A percentile compares a stretch with the other conserved stretches of the same genome.
Evolutionary conservation across 345 rosid genomes (phyloP).

Genomic region (Capsella bursapastoris): DNA sequence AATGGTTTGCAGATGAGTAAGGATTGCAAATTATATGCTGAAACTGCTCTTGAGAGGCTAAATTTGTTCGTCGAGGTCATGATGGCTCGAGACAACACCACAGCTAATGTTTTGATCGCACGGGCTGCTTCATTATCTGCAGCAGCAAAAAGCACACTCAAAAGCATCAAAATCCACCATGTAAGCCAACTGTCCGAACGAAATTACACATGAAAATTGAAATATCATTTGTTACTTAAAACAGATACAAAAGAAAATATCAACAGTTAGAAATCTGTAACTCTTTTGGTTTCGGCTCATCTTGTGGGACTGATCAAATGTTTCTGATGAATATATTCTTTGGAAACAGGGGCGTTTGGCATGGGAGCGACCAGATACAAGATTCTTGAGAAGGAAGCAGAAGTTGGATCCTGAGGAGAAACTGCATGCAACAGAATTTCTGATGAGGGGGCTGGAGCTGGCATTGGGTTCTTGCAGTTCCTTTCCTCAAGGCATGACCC

Average conservation of each 20-base stretch:
- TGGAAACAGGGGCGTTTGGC: slow-evolving; percentile 52
- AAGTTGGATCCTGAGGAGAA: slow-evolving; percentile 43
- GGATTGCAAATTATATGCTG: slow-evolving; percentile 53
- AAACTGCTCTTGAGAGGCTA: slow-evolving; percentile 65
- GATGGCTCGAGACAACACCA: slow-evolving; percentile 50
- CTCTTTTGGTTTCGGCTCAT: not conserved
- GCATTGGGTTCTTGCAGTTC: slow-evolving; percentile 53
- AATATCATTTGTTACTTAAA: not conserved
- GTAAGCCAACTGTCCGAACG: slow-evolving; percentile 45
- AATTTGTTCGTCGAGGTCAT: slow-evolving; percentile 60
- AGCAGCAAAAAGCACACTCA: slow-evolving; percentile 53
- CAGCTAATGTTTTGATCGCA: slow-evolving; percentile 52
- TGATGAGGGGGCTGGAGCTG: slow-evolving; percentile 63
- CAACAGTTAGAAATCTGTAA: not conserved
- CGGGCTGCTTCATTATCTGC: slow-evolving; percentile 47
- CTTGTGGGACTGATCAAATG: slow-evolving; percentile 10
- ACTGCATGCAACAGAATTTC: slow-evolving; percentile 52
- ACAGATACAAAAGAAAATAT: not conserved
- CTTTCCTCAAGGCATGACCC: slow-evolving; percentile 52
- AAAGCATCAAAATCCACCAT: slow-evolving; percentile 48
- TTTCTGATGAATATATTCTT: slow-evolving; percentile 21
- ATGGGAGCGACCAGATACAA: slow-evolving; percentile 67
- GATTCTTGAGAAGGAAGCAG: slow-evolving; percentile 41
- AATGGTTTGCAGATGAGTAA: slow-evolving; percentile 53
- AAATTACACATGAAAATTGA: not conserved